Evolutionary conservation across 208 protist genomes (phyloP), one percentile per base, ranked within the genome.

Genomic region (Leishmania arabica): DNA sequence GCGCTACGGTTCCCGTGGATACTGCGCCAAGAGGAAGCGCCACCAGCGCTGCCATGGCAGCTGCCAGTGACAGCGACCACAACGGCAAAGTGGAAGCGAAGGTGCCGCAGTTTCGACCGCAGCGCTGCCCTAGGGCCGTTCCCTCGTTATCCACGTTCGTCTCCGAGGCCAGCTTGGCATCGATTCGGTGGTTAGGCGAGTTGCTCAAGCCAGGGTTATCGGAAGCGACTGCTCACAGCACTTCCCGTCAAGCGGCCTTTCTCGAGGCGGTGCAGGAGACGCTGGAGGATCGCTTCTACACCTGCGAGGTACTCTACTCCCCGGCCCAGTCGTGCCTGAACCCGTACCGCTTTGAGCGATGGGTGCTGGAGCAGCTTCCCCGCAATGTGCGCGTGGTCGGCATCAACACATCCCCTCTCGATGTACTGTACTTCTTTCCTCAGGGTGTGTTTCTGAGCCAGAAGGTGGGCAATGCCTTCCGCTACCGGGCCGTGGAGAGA

Each of bases 361-460:
- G 89, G 88, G 83, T 91, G 78, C 88, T 85, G 82, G 81, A 89
- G 77, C 78, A 76, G 45, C 85, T 96, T 8, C 91, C 93, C 11
- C 34, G 47, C 37, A 91, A 87, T 71, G 77, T 95, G 34, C 91
- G 90, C 66, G 76, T 97, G 5, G 90, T 97, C 45, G 90, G 90
- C 70, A 78, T 95, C 77, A 97, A 97, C 79, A 87, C 87, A 40
- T 78, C 86, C 9, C 84, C 91, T 9, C 49, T 88, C 49, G 85
- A 93, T 58, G 81, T 89, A 1, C 87, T 95, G 31, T 95, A 87
- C 74, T 95, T 87, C 82, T 97, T 89, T 60, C 93, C 93, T 21
- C 93, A 97, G 27, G 91, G 86, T 0, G 77, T 89, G 17, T 94
- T 95, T 66, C 81, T 97, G 19, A 79, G 74, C 5, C 82, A 89